Conservation (phyloP, 495 filamentous ascomycete genomes). For the Talaromyces wortmannii region DNA sequence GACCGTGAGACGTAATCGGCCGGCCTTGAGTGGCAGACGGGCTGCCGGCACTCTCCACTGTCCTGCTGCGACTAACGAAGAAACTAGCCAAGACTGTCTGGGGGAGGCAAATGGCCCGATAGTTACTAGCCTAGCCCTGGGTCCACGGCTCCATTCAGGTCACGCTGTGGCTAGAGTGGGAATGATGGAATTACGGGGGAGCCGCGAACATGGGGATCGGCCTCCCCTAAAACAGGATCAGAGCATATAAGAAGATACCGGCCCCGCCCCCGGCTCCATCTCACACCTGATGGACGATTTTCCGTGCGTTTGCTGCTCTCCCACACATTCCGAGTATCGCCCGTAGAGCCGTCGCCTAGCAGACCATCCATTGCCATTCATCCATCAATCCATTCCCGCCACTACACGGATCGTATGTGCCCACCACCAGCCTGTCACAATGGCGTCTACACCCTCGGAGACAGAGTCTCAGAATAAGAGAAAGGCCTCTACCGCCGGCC, state of each 20-base stretch:
- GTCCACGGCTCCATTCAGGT: not conserved
- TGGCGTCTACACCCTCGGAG: slow-evolving; percentile 12
- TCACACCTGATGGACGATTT: not conserved
- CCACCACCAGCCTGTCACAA: not conserved
- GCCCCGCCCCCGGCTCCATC: slow-evolving; percentile 3
- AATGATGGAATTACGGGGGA: not conserved
- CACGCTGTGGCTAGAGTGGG: not conserved
- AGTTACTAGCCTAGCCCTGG: not conserved
- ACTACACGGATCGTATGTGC: not conserved
- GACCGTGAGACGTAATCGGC: not conserved
- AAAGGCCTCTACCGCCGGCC: slow-evolving; percentile 34
- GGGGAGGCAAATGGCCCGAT: not conserved
- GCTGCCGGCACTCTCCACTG: not conserved
- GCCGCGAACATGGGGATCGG: not conserved
- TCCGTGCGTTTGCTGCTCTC: not conserved
- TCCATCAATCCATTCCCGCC: not conserved
- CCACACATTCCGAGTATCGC: not conserved
- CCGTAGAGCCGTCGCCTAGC: not conserved
- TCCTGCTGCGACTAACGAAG: not conserved
- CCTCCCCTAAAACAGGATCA: not conserved
- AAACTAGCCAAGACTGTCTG: not conserved
- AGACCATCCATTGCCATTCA: not conserved
- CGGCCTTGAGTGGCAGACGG: not conserved
- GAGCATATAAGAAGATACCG: not conserved
- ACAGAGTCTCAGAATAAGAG: slow-evolving; percentile 32